Percentiles rank a stretch among this genome's conserved stretches.
Evolutionary conservation across 306 rosid genomes (phyloP).

Genomic region (Macrotyloma uniflorum): DNA sequence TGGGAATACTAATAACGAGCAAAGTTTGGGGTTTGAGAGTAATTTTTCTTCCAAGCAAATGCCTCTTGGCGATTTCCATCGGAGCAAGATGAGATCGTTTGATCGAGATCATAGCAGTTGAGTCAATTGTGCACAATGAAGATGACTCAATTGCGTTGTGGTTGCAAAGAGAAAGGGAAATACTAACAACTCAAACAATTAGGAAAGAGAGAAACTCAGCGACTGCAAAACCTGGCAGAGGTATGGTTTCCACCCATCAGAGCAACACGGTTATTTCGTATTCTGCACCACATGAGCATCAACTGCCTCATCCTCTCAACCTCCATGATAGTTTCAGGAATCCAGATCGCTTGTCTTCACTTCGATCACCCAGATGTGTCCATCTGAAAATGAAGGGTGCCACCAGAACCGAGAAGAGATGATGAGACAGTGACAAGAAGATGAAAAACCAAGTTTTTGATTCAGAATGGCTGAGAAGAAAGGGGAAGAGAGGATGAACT

Average conservation of each 20-base stretch:
- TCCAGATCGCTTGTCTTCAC: background rate
- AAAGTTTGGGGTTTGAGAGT: slow-evolving; percentile 41
- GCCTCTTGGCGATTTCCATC: slow-evolving; percentile 39
- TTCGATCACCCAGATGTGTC: slow-evolving; percentile 27
- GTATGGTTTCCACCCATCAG: slow-evolving; percentile 91
- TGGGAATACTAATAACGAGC: slow-evolving; percentile 57
- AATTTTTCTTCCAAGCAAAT: slow-evolving; percentile 35
- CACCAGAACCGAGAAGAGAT: background rate
- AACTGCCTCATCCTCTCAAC: slow-evolving; percentile 51
- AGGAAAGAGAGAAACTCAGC: slow-evolving; percentile 44
- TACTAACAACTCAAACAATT: background rate
- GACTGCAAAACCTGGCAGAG: slow-evolving; percentile 70
- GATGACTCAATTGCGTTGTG: too few species aligned
- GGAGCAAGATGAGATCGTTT: background rate
- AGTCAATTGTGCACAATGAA: too few species aligned
- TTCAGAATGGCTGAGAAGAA: background rate
- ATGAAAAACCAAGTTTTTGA: background rate
- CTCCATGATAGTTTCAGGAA: slow-evolving; percentile 48
- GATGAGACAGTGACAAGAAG: background rate
- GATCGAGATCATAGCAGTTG: background rate
- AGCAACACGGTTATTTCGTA: slow-evolving; percentile 53
- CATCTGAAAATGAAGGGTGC: slow-evolving; percentile 38
- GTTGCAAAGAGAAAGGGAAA: background rate
- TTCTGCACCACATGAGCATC: slow-evolving; percentile 55
- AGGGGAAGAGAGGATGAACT: too few species aligned